Evolutionary conservation across 225 moss, liverwort and hornwort species (phyloP).

Genomic region (Antitrichia curtipendula): DNA sequence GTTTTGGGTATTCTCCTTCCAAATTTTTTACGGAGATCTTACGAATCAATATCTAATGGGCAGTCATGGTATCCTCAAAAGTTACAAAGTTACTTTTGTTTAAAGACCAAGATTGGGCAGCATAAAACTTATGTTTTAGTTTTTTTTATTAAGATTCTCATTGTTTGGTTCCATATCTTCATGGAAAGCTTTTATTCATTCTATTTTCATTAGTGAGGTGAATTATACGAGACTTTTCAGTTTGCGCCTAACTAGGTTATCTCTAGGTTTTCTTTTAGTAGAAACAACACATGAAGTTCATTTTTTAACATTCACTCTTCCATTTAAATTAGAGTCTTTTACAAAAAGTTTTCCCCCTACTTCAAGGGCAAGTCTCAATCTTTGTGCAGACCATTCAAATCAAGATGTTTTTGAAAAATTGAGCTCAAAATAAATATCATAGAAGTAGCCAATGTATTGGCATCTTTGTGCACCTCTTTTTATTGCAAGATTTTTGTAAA

Average conservation of each 20-base stretch:
- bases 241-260: not conserved
- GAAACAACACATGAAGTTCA: not conserved
- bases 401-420: not conserved
- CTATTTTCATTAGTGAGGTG: not conserved
- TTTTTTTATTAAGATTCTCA: not conserved
- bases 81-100: not conserved
- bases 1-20: not conserved
- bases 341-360: not conserved
- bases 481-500: not conserved
- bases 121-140: not conserved
- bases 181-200: not conserved
- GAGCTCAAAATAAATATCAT: not conserved
- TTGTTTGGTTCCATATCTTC: not conserved
- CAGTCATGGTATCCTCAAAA: not conserved
- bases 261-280: not conserved
- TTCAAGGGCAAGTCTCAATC: not conserved
- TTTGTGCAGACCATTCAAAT: not conserved
- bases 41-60: not conserved
- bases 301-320: not conserved
- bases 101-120: not conserved
- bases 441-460: not conserved
- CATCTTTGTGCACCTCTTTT: not conserved
- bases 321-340: not conserved
- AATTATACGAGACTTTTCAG: not conserved
- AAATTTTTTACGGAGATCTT: not conserved